Evolutionary conservation across 306 rosid genomes (phyloP).

Genomic region (Sesbania bispinosa): DNA sequence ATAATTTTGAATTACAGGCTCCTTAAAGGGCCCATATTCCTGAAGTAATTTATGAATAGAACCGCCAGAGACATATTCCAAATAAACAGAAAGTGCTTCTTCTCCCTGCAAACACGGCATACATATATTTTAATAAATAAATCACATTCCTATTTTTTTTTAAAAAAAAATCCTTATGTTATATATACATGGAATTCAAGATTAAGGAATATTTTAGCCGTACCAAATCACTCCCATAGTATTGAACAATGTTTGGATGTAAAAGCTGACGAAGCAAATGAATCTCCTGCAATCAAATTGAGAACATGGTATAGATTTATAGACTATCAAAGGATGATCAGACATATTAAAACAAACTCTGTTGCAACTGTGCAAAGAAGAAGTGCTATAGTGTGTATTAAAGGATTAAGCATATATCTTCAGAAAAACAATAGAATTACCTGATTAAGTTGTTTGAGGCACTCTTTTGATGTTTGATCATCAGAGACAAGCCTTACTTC

Average conservation of each 20-base stretch:
- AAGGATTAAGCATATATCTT: constrained; percentile 5
- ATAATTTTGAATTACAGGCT: constrained; percentile 93
- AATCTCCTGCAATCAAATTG: constrained; percentile 69
- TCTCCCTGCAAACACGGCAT: constrained; percentile 62
- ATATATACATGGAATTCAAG: background rate
- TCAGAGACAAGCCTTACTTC: constrained; percentile 86
- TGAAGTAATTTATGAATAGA: constrained; percentile 92
- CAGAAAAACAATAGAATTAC: constrained; percentile 37
- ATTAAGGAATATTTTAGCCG: background rate
- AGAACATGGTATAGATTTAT: constrained; percentile 3
- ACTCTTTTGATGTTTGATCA: constrained; percentile 82
- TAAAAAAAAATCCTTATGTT: background rate
- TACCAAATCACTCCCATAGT: constrained; percentile 93
- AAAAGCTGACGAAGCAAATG: constrained; percentile 76
- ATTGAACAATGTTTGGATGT: constrained; percentile 89
- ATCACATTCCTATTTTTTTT: background rate
- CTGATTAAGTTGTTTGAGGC: constrained; percentile 96
- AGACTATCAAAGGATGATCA: background rate
- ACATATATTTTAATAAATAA: background rate
- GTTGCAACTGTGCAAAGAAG: background rate
- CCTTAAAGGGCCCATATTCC: constrained; percentile 85
- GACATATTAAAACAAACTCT: background rate
- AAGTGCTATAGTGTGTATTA: background rate
- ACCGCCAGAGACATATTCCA: constrained; percentile 97
- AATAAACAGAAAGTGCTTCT: constrained; percentile 83